A percentile compares a stretch with the other conserved stretches of the same genome.
Evolutionary conservation across 2,329 filamentous ascomycete genomes (phyloP).

Genomic region (Hymenoscyphus fraxineus): DNA sequence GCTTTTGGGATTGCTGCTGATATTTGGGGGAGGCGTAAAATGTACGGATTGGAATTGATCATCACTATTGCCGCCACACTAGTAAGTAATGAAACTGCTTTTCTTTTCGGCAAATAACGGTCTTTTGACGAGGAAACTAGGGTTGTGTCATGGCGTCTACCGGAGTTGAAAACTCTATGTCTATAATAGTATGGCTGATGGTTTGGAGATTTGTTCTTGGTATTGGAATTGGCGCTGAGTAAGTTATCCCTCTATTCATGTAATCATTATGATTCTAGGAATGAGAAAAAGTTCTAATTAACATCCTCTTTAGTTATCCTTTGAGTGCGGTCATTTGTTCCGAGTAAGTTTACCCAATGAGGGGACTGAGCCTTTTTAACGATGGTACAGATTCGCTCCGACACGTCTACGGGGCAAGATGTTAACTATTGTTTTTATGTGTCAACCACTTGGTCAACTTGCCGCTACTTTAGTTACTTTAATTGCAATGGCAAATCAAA

Average conservation of each 20-base stretch:
- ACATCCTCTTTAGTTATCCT: constrained; percentile 45
- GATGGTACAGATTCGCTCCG: constrained; percentile 40
- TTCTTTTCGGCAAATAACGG: too few species aligned
- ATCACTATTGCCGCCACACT: constrained; percentile 45
- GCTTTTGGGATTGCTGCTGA: constrained; percentile 46
- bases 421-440: constrained; percentile 65
- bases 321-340: constrained; percentile 64
- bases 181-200: constrained; percentile 42
- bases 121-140: not conserved
- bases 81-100: not conserved
- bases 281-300: not conserved
- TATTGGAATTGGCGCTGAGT: constrained; percentile 59
- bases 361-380: not conserved
- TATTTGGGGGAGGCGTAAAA: constrained; percentile 44
- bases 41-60: constrained; percentile 49
- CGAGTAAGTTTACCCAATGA: constrained; percentile 45
- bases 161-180: constrained; percentile 39
- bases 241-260: constrained; percentile 9
- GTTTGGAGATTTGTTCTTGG: constrained; percentile 47
- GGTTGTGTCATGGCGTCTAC: constrained; percentile 44
- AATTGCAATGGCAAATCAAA: constrained; percentile 55
- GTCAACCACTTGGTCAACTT: constrained; percentile 66
- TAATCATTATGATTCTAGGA: not conserved
- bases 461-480: constrained; percentile 63
- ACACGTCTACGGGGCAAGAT: constrained; percentile 64